Evolutionary conservation across 768 basidiomycete species (phyloP).

Genomic region (Asterophora parasitica): DNA sequence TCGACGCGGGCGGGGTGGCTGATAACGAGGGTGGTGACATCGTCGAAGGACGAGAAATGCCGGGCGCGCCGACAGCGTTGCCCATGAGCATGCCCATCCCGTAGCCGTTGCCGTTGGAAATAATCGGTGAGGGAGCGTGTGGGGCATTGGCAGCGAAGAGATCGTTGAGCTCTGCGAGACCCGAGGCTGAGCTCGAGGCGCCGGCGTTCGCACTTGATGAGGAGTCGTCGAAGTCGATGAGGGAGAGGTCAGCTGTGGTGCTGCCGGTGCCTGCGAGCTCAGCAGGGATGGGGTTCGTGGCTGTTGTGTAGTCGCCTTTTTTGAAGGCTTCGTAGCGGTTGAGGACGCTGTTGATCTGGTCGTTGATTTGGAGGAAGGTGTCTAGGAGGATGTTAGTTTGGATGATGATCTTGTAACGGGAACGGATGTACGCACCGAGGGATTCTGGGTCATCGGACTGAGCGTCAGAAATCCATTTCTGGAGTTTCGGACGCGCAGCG

Average conservation of each 20-base stretch:
- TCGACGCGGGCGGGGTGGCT: slow-evolving; percentile 34
- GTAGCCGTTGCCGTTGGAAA: slow-evolving; percentile 13
- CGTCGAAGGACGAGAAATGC: slow-evolving; percentile 14
- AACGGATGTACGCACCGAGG: slow-evolving; percentile 53
- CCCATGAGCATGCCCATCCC: slow-evolving; percentile 15
- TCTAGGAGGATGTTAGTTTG: slow-evolving; percentile 40
- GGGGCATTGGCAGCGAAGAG: slow-evolving; percentile 44
- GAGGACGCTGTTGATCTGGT: slow-evolving; percentile 92
- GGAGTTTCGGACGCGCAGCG: slow-evolving; percentile 86
- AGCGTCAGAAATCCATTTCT: slow-evolving; percentile 97
- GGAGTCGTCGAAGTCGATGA: slow-evolving; percentile 76
- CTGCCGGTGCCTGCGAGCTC: slow-evolving; percentile 39
- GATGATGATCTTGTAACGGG: background rate
- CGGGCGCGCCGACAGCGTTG: slow-evolving; percentile 10
- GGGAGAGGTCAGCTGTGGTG: slow-evolving; percentile 37
- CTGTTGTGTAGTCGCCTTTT: slow-evolving; percentile 76
- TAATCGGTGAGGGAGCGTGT: slow-evolving; percentile 23
- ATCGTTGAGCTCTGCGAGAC: slow-evolving; percentile 53
- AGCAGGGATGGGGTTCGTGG: slow-evolving; percentile 63
- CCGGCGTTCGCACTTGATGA: slow-evolving; percentile 18
- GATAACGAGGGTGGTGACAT: slow-evolving; percentile 23
- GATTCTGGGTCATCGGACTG: slow-evolving; percentile 86
- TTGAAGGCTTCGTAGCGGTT: slow-evolving; percentile 91
- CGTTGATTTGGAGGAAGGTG: slow-evolving; percentile 93
- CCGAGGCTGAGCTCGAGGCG: slow-evolving; percentile 17